These are phyloP conservation scores for Cordyceps pruinosa DNA, from an alignment of 2,329 filamentous ascomycete genomes.

Conservation along the genomic window DNA sequence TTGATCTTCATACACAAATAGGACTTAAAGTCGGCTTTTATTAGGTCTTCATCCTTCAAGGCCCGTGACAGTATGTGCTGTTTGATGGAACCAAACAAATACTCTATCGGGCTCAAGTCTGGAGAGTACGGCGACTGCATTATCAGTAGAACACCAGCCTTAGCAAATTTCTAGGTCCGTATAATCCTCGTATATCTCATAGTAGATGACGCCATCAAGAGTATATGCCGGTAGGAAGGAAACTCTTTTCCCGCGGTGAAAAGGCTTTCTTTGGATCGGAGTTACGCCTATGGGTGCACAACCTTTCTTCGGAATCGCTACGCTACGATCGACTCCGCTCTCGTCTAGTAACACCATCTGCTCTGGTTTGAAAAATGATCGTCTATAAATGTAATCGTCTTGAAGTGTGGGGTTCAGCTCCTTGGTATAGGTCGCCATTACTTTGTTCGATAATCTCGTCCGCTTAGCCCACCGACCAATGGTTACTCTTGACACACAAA, in stretches of 20 bases:
- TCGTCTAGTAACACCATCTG: slow-evolving; percentile 14
- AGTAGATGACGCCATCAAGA: slow-evolving; percentile 2
- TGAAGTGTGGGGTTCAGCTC: slow-evolving; percentile 7
- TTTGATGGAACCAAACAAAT: slow-evolving; percentile 16
- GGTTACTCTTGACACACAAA: slow-evolving; percentile 10
- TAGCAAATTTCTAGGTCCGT: not conserved
- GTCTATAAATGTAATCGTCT: slow-evolving; percentile 7
- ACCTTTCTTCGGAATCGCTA: slow-evolving; percentile 5
- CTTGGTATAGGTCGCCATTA: slow-evolving; percentile 10
- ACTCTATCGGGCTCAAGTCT: slow-evolving; percentile 15
- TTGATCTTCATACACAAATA: slow-evolving; percentile 18
- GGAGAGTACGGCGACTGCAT: slow-evolving; percentile 14
- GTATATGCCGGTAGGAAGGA: slow-evolving; percentile 11
- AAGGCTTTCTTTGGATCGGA: slow-evolving; percentile 7
- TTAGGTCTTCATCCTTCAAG: slow-evolving; percentile 16
- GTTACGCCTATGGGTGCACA: slow-evolving; percentile 13
- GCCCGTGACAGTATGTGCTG: slow-evolving; percentile 15
- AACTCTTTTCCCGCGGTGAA: slow-evolving; percentile 11
- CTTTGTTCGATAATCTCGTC: slow-evolving; percentile 11
- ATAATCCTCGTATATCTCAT: not conserved
- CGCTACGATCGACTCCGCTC: slow-evolving; percentile 12
- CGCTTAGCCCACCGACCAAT: slow-evolving; percentile 11
- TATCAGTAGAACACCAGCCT: slow-evolving; percentile 15
- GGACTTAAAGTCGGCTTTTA: slow-evolving; percentile 17
- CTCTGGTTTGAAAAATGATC: not conserved